These are phyloP conservation scores for Blastomyces emzantsi DNA, from an alignment of 2,329 filamentous ascomycete genomes.

Conservation along the genomic window DNA sequence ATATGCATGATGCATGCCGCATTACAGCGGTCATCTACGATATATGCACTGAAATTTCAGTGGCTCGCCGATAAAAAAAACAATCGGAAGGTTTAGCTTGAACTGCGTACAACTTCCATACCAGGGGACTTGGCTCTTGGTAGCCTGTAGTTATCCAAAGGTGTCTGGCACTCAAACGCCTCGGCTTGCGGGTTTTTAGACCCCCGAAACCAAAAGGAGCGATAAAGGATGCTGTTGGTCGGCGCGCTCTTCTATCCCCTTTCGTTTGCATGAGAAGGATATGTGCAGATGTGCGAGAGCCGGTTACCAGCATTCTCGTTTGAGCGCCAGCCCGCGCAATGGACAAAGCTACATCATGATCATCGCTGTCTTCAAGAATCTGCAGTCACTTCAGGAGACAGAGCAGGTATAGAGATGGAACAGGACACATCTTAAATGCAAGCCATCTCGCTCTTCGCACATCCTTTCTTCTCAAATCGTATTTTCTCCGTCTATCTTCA, in stretches of 20 bases:
- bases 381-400: neutral
- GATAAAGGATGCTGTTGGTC: neutral
- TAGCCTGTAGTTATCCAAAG: neutral
- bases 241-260: neutral
- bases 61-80: neutral
- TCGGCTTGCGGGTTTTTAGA: neutral
- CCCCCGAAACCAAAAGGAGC: neutral
- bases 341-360: neutral
- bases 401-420: no score
- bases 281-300: neutral
- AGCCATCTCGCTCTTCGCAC: neutral
- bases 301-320: neutral
- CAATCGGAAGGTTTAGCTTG: neutral
- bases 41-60: neutral
- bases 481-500: neutral
- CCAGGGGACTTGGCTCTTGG: neutral
- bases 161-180: no score
- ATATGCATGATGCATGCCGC: neutral
- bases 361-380: neutral
- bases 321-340: neutral
- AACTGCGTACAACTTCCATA: neutral
- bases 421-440: neutral
- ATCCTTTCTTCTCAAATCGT: neutral
- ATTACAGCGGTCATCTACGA: neutral
- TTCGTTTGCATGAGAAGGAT: neutral